Evolutionary conservation across 2,329 filamentous ascomycete species (phyloP).

Genomic region (Chalara sp.): DNA sequence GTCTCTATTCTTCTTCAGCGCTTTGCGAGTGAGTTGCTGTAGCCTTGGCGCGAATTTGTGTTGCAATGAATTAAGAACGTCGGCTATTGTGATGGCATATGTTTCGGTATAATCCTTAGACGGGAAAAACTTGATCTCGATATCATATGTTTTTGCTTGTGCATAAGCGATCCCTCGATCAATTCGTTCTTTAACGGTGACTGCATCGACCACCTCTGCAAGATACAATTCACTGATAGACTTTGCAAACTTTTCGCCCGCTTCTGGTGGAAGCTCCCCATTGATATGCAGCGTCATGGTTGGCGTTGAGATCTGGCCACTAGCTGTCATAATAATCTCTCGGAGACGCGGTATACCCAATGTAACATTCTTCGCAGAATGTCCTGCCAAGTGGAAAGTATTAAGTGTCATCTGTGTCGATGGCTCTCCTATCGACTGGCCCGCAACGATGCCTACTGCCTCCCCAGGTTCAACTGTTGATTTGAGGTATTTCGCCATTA

Average conservation of each 20-base stretch:
- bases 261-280: conserved; percentile 59
- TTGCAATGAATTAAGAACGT: conserved; percentile 77
- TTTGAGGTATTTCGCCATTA: conserved; percentile 87
- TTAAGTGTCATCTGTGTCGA: conserved; percentile 99
- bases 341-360: conserved; percentile 93
- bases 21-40: conserved; percentile 62
- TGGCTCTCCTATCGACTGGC: conserved; percentile 93
- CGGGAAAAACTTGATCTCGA: conserved; percentile 79
- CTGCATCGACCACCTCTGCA: conserved; percentile 75
- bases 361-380: conserved; percentile 97
- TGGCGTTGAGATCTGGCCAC: conserved; percentile 80
- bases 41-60: conserved; percentile 69
- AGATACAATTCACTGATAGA: conserved; percentile 82
- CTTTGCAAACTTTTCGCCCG: conserved; percentile 80
- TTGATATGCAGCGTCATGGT: conserved; percentile 80
- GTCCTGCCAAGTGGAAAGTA: conserved; percentile 98
- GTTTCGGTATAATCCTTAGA: conserved; percentile 75
- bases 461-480: conserved; percentile 93
- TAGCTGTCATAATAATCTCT: conserved; percentile 98
- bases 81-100: conserved; percentile 73
- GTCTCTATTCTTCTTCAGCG: conserved; percentile 76
- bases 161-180: conserved; percentile 61
- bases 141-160: conserved; percentile 77
- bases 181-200: conserved; percentile 72
- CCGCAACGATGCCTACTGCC: conserved; percentile 92